Conservation (phyloP, 768 basidiomycete species). For the Suillus occidentalis region DNA sequence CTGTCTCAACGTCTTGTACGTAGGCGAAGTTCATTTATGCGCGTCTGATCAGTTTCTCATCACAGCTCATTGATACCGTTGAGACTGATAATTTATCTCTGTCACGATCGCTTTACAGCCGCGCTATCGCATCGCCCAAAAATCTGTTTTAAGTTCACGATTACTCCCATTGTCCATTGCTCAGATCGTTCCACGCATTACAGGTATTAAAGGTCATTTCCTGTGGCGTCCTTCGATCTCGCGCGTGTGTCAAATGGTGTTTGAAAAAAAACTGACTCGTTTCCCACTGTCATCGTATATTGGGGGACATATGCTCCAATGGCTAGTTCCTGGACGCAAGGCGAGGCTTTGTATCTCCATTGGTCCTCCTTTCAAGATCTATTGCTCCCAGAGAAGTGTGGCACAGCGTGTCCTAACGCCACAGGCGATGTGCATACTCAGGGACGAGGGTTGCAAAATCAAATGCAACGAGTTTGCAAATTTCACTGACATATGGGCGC, state of each 20-base stretch:
- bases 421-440: background rate
- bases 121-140: slow-evolving; percentile 86
- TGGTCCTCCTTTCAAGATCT: background rate
- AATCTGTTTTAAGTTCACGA: slow-evolving; percentile 45
- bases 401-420: background rate
- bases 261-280: background rate
- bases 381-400: background rate
- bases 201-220: slow-evolving; percentile 49
- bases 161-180: background rate
- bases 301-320: background rate
- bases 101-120: background rate
- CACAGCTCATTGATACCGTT: slow-evolving; percentile 91
- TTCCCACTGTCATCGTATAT: background rate
- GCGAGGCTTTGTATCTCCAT: background rate
- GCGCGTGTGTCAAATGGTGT: background rate
- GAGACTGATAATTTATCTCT: slow-evolving; percentile 48
- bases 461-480: background rate
- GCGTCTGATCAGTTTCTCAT: too few relatives aligned
- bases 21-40: too few relatives aligned
- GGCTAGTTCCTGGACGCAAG: background rate
- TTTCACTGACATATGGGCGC: background rate
- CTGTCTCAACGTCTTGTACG: background rate
- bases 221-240: background rate
- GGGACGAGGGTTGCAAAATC: background rate
- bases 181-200: slow-evolving; percentile 81